Evolutionary conservation across 208 protist genomes (phyloP).

Genomic region (Hexamita inflata): DNA sequence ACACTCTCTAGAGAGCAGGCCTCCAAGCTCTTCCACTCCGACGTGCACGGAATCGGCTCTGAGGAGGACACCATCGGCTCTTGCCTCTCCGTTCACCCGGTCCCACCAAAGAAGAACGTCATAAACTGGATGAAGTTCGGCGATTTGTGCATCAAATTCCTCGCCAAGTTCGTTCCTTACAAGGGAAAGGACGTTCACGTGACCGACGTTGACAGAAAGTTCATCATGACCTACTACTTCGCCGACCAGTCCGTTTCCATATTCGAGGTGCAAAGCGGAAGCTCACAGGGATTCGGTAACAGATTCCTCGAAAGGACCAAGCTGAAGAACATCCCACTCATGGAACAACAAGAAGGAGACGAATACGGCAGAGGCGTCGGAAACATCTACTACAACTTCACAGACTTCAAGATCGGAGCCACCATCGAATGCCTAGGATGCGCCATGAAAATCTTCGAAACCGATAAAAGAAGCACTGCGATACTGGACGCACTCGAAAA

Average conservation of each 20-base stretch:
- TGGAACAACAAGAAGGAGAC: background rate
- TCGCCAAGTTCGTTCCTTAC: conserved; percentile 39
- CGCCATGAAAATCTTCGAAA: conserved; percentile 20
- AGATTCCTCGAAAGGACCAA: background rate
- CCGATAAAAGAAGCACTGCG: background rate
- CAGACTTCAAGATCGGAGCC: conserved; percentile 10
- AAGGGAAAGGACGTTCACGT: background rate
- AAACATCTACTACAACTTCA: conserved; percentile 11
- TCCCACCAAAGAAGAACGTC: conserved; percentile 40
- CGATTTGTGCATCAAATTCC: conserved; percentile 69
- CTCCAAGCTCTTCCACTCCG: conserved; percentile 55
- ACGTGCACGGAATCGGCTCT: conserved; percentile 55
- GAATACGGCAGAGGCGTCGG: background rate
- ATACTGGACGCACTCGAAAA: background rate
- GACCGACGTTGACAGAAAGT: conserved; percentile 13
- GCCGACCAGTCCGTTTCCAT: conserved; percentile 51
- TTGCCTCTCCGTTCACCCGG: conserved; percentile 43
- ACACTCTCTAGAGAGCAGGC: conserved; percentile 36
- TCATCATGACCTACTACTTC: conserved; percentile 47
- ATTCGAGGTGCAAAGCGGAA: background rate
- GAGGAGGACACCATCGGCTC: conserved; percentile 58
- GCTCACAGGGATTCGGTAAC: background rate
- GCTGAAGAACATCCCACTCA: conserved; percentile 6
- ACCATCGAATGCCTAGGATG: background rate
- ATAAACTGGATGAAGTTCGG: conserved; percentile 22